Conservation (phyloP, 305 asterid species). For the Petunia hybrid region DNA sequence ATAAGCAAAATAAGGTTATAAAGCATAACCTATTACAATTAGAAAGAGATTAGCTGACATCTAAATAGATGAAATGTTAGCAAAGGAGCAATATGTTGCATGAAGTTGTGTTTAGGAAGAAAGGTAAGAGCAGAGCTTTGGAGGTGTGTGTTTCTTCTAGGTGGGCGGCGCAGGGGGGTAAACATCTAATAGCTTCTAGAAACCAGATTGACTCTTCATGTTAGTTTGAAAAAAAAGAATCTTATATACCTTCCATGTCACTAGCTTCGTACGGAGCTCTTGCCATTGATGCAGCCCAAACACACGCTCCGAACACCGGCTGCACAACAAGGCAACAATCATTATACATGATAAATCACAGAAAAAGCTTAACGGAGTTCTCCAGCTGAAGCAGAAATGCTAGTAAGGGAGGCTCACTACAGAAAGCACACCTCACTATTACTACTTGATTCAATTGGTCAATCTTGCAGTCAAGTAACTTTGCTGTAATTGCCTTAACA, state of each 20-base stretch:
- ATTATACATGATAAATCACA: not conserved
- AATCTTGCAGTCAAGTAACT: conserved; percentile 86
- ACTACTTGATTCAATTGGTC: conserved; percentile 89
- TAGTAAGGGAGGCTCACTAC: not conserved
- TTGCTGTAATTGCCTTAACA: conserved; percentile 86
- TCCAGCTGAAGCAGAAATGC: not conserved
- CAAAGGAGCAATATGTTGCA: not conserved
- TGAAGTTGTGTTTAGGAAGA: not conserved
- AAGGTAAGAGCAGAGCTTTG: not conserved
- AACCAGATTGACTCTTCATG: not conserved
- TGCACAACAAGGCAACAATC: conserved; percentile 32
- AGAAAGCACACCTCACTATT: conserved; percentile 66
- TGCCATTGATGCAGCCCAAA: conserved; percentile 80
- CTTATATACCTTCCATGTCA: conserved; percentile 75
- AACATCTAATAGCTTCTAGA: not conserved
- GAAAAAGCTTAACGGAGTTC: not conserved
- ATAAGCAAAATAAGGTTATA: not conserved
- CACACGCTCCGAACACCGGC: conserved; percentile 71
- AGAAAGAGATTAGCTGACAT: not conserved
- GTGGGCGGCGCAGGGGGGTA: not conserved
- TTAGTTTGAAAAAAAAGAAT: conserved; percentile 16
- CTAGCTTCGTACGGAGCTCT: conserved; percentile 67
- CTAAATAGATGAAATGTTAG: conserved; percentile 8
- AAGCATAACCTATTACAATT: not conserved
- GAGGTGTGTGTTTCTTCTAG: not conserved